Evolutionary conservation across 352 stramenopile species (phyloP).

Genomic region (Phytophthora vignae): DNA sequence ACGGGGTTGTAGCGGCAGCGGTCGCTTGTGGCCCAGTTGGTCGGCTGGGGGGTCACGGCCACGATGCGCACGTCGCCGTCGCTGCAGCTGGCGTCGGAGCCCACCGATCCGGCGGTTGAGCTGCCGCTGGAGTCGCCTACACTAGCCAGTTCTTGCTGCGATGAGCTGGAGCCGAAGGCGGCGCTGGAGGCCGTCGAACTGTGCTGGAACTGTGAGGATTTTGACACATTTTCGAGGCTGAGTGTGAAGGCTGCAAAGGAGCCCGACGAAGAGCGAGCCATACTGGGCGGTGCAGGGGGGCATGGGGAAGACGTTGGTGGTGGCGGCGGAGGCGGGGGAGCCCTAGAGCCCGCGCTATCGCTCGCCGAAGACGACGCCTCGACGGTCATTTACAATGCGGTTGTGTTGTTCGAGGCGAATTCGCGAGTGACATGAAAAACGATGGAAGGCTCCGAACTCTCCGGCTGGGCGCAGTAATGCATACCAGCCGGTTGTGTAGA

Average conservation of each 20-base stretch:
- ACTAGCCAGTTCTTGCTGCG: not conserved
- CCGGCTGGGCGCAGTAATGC: not conserved
- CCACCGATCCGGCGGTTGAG: not conserved
- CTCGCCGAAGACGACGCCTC: conserved; percentile 19
- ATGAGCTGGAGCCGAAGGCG: conserved; percentile 1
- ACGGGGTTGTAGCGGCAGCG: conserved; percentile 36
- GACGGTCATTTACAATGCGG: not conserved
- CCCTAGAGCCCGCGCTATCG: conserved; percentile 6
- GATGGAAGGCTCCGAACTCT: conserved; percentile 14
- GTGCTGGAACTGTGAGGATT: not conserved
- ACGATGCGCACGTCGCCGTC: conserved; percentile 32
- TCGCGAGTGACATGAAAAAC: conserved; percentile 28
- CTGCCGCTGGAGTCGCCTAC: conserved; percentile 5
- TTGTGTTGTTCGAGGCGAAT: conserved; percentile 11
- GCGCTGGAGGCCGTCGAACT: conserved; percentile 9
- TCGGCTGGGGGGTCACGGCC: conserved; percentile 17
- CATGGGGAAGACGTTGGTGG: conserved; percentile 8
- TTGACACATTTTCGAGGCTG: conserved; percentile 2
- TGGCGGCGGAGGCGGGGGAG: not conserved
- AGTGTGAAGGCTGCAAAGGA: not conserved
- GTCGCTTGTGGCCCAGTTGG: conserved; percentile 35
- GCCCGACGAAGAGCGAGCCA: not conserved
- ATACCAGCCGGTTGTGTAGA: conserved; percentile 1
- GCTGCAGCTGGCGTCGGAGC: conserved; percentile 19
- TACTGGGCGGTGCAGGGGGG: conserved; percentile 17